Conservation (phyloP, 106 monocot species). For the Allium fistulosum region DNA sequence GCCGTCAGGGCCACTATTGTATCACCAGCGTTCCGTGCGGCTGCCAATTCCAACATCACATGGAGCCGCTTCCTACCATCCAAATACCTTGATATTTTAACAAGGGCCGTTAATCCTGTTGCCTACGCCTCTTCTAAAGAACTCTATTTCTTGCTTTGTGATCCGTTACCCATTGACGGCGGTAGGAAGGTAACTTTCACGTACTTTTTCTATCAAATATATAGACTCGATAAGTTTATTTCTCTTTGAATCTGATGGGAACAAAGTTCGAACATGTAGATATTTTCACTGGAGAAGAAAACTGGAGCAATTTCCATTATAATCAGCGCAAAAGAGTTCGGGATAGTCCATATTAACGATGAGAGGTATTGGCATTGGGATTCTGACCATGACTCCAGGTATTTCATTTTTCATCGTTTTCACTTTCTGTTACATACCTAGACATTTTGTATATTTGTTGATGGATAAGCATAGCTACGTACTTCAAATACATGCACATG, state of each 20-base stretch:
- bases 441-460: too few relatives aligned
- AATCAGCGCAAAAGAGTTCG: slow-evolving; percentile 51
- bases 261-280: slow-evolving; percentile 16
- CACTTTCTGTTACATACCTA: too few relatives aligned
- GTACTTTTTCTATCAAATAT: neutral
- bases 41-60: slow-evolving; percentile 28
- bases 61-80: slow-evolving; percentile 45
- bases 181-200: slow-evolving; percentile 22
- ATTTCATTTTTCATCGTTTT: too few relatives aligned
- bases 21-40: slow-evolving; percentile 24
- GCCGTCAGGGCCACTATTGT: slow-evolving; percentile 24
- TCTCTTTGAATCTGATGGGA: too few relatives aligned
- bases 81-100: slow-evolving; percentile 20
- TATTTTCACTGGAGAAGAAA: slow-evolving; percentile 49
- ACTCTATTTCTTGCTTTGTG: slow-evolving; percentile 35
- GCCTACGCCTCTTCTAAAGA: slow-evolving; percentile 26
- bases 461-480: too few relatives aligned
- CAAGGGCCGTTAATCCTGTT: slow-evolving; percentile 22
- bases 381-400: too few relatives aligned
- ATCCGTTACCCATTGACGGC: slow-evolving; percentile 38
- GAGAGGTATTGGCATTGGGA: too few relatives aligned
- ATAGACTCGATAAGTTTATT: too few relatives aligned
- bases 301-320: slow-evolving; percentile 57
- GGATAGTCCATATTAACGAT: too few relatives aligned
- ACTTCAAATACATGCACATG: too few relatives aligned